Percentiles rank a stretch among this genome's conserved stretches.
phyloP scores from a whole-genome alignment of 208 protist species.

The Kentomonas sorsogonicus region DNA sequence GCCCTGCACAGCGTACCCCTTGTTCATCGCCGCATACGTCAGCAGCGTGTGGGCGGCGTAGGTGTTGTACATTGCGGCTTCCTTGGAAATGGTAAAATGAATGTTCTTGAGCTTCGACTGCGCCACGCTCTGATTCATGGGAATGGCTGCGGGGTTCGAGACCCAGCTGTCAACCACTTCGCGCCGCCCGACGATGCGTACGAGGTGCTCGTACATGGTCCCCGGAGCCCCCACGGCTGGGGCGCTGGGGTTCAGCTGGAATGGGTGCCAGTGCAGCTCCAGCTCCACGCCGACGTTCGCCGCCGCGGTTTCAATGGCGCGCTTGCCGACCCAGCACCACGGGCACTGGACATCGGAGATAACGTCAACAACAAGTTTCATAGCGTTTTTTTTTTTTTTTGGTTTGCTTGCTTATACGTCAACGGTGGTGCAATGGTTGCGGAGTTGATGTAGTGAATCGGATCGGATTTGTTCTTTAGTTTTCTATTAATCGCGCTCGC shows the following conservation, averaged over 20 bases:
- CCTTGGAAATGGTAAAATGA: conserved; percentile 6
- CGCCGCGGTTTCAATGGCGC: conserved; percentile 27
- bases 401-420: no score
- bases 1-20: conserved; percentile 24
- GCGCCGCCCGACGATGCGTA: conserved; percentile 13
- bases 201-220: conserved; percentile 15
- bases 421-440: no score
- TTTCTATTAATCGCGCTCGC: no score
- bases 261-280: conserved; percentile 35
- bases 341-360: conserved; percentile 32
- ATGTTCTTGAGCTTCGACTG: conserved; percentile 26
- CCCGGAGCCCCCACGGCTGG: conserved; percentile 10
- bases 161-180: conserved; percentile 18
- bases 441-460: no score
- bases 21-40: conserved; percentile 18
- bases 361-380: conserved; percentile 23
- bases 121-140: conserved; percentile 31
- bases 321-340: conserved; percentile 47
- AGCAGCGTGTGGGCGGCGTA: conserved; percentile 33
- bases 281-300: conserved; percentile 24
- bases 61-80: conserved; percentile 25
- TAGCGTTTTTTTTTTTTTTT: no score
- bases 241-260: conserved; percentile 26
- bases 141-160: conserved; percentile 23
- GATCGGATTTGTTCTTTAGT: no score